These are phyloP conservation scores for Pythium dissimile DNA, from an alignment of 352 stramenopile species.

Conservation along the genomic window DNA sequence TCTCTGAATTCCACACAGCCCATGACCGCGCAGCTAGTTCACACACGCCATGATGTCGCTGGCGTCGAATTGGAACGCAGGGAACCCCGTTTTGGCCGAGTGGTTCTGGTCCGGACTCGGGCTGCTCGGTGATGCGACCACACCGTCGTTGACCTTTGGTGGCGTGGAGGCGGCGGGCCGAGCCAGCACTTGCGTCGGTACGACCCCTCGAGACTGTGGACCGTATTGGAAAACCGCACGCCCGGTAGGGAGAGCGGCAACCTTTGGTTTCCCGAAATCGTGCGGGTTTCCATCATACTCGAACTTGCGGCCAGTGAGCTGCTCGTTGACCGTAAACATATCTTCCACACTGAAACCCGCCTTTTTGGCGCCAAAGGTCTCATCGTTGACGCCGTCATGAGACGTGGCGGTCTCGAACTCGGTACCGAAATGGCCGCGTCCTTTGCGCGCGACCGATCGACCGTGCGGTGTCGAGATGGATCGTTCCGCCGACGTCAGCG, in stretches of 20 bases:
- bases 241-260: background rate
- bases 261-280: conserved; percentile 83
- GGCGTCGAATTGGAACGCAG: conserved; percentile 74
- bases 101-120: conserved; percentile 28
- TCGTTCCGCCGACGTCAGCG: conserved; percentile 30
- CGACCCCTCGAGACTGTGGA: conserved; percentile 32
- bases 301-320: conserved; percentile 89
- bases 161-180: conserved; percentile 21
- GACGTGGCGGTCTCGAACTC: conserved; percentile 77
- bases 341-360: conserved; percentile 90
- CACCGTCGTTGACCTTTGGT: conserved; percentile 1
- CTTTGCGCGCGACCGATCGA: conserved; percentile 36
- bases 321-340: conserved; percentile 95
- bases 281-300: conserved; percentile 95
- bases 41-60: conserved; percentile 88
- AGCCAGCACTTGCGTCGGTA: conserved; percentile 42
- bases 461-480: conserved; percentile 73
- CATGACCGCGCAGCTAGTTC: conserved; percentile 34
- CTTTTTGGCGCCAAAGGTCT: conserved; percentile 81
- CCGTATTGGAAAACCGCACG: conserved; percentile 54
- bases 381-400: conserved; percentile 83
- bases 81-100: conserved; percentile 24
- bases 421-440: conserved; percentile 79
- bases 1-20: conserved; percentile 9
- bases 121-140: conserved; percentile 5